Conservation (phyloP, 2,329 filamentous ascomycete species). For the Arthrobotrys sinensis region DNA sequence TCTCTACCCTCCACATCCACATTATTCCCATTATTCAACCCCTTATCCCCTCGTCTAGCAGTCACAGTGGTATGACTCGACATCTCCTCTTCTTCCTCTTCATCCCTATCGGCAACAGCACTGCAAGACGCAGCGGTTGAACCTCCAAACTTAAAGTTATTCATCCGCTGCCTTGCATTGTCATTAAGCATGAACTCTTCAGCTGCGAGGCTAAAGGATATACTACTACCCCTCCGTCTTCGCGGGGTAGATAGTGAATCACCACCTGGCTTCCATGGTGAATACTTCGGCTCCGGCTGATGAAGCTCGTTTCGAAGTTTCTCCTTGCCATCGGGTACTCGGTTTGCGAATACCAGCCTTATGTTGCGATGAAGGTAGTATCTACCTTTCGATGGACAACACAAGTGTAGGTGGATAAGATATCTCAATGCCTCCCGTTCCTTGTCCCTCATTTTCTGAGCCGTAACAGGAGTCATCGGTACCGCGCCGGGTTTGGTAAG, state of each 20-base stretch:
- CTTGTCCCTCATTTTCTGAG: conserved; percentile 64
- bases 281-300: conserved; percentile 87
- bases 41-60: neutral
- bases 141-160: conserved; percentile 52
- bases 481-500: conserved; percentile 65
- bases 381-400: conserved; percentile 84
- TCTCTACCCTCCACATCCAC: conserved; percentile 14
- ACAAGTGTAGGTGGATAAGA: conserved; percentile 92
- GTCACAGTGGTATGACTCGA: conserved; percentile 30
- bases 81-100: conserved; percentile 32
- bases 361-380: conserved; percentile 94
- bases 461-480: conserved; percentile 57
- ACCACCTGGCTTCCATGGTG: conserved; percentile 79
- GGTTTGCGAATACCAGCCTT: conserved; percentile 94
- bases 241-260: conserved; percentile 66
- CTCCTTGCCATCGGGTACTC: conserved; percentile 95
- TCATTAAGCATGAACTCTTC: conserved; percentile 58
- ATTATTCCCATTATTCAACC: conserved; percentile 1
- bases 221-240: conserved; percentile 47
- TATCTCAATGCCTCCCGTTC: conserved; percentile 85
- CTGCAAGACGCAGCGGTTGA: neutral
- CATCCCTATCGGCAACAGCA: conserved; percentile 20
- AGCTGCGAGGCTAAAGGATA: conserved; percentile 47
- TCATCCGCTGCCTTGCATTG: conserved; percentile 46
- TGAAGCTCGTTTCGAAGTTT: conserved; percentile 91